Evolutionary conservation across 805 yeast species (phyloP).

Genomic region (Kurtzmaniella fragi): DNA sequence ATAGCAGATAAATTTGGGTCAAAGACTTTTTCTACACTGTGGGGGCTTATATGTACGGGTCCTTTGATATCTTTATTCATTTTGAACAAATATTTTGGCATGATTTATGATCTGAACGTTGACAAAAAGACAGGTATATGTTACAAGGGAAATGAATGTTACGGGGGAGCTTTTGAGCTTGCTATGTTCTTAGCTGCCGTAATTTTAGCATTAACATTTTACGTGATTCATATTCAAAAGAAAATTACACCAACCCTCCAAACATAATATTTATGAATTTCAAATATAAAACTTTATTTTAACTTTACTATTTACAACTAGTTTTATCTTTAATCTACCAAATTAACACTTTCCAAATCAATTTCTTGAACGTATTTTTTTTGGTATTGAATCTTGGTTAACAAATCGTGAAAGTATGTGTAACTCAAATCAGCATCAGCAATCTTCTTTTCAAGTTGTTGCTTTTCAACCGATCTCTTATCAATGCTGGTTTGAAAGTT

Average conservation of each 20-base stretch:
- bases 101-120: slow-evolving; percentile 43
- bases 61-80: slow-evolving; percentile 52
- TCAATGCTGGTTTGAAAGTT: slow-evolving; percentile 65
- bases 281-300: neutral
- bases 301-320: neutral
- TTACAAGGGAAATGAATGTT: slow-evolving; percentile 32
- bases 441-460: slow-evolving; percentile 46
- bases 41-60: slow-evolving; percentile 75
- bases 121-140: slow-evolving; percentile 37
- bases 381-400: slow-evolving; percentile 41
- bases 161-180: slow-evolving; percentile 29
- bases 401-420: slow-evolving; percentile 49
- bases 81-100: slow-evolving; percentile 54
- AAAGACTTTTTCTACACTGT: slow-evolving; percentile 60
- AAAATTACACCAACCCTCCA: neutral
- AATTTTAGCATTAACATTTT: slow-evolving; percentile 16
- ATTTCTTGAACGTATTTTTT: slow-evolving; percentile 34
- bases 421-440: slow-evolving; percentile 53
- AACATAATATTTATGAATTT: neutral
- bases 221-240: slow-evolving; percentile 23
- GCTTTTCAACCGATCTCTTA: slow-evolving; percentile 52
- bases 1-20: slow-evolving; percentile 72
- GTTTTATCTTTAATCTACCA: slow-evolving; percentile 26
- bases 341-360: slow-evolving; percentile 39
- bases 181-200: slow-evolving; percentile 26